Conservation (phyloP, 1,139 yeast genomes). For the Hyphopichia fennica region DNA sequence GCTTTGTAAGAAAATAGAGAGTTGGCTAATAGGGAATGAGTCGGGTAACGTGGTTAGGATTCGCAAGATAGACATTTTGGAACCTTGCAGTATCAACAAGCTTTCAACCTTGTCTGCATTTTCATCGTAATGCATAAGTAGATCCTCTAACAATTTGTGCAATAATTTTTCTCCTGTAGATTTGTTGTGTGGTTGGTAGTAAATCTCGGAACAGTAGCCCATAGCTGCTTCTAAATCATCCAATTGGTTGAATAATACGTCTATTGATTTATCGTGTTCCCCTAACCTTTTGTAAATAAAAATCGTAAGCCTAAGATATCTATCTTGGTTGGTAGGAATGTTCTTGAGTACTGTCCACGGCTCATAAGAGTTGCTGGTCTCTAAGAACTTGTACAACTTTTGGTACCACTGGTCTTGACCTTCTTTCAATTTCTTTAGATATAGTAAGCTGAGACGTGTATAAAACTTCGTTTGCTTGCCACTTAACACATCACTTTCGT, state of each 20-base stretch:
- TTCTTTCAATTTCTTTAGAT: constrained; percentile 40
- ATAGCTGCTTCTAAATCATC: constrained; percentile 60
- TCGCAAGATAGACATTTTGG: constrained; percentile 51
- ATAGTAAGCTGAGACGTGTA: constrained; percentile 57
- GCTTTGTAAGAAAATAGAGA: constrained; percentile 47
- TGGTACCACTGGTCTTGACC: constrained; percentile 22
- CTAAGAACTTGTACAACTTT: constrained; percentile 40
- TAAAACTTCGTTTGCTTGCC: constrained; percentile 36
- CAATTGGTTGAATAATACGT: constrained; percentile 59
- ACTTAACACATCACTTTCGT: constrained; percentile 44
- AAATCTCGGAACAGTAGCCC: constrained; percentile 57
- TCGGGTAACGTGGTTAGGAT: constrained; percentile 56
- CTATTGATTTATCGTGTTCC: constrained; percentile 64
- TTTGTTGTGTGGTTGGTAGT: constrained; percentile 32
- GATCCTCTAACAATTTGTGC: constrained; percentile 40
- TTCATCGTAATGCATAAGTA: constrained; percentile 31
- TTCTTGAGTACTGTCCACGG: constrained; percentile 45
- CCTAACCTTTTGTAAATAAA: constrained; percentile 60
- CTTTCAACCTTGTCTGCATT: constrained; percentile 41
- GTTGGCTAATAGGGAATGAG: constrained; percentile 42
- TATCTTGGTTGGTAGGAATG: constrained; percentile 37
- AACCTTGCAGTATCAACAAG: constrained; percentile 49
- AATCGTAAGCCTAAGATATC: constrained; percentile 48
- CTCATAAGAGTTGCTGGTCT: constrained; percentile 37
- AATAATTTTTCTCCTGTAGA: constrained; percentile 38